Conservation (phyloP, 2,329 filamentous ascomycete genomes). For the Fusarium nygamai region DNA sequence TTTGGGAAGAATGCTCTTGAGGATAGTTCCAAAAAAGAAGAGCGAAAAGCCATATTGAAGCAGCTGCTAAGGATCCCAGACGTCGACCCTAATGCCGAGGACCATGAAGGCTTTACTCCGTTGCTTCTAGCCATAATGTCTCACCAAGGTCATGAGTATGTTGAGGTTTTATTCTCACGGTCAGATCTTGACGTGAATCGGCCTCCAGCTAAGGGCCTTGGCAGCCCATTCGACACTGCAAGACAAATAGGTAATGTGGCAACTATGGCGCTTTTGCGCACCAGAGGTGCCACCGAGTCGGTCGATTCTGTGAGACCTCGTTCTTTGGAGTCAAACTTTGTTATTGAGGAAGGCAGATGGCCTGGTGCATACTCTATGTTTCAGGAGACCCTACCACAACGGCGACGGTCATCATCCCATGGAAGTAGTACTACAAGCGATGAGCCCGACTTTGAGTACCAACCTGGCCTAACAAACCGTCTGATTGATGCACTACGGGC, state of each 20-base stretch:
- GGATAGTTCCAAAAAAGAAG: accelerated
- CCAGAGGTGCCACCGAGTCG: no score
- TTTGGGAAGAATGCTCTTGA: accelerated
- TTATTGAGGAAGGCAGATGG: no score
- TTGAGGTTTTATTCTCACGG: neutral
- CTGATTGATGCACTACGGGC: no score
- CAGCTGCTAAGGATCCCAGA: neutral
- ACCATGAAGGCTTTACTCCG: neutral
- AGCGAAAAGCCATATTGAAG: neutral
- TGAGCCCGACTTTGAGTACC: no score
- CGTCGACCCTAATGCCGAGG: neutral
- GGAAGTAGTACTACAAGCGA: no score
- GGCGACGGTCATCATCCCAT: no score
- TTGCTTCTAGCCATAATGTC: neutral
- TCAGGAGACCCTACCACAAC: no score
- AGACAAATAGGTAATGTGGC: neutral
- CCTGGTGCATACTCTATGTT: no score
- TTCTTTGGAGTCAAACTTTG: no score
- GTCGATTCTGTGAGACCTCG: no score
- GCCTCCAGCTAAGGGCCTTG: accelerated
- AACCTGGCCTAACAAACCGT: no score
- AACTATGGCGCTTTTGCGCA: neutral
- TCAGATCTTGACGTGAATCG: neutral
- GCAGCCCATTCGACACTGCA: neutral
- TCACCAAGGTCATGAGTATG: neutral